Evolutionary conservation across 768 basidiomycete species (phyloP).

Genomic region (Suillus occidentalis): DNA sequence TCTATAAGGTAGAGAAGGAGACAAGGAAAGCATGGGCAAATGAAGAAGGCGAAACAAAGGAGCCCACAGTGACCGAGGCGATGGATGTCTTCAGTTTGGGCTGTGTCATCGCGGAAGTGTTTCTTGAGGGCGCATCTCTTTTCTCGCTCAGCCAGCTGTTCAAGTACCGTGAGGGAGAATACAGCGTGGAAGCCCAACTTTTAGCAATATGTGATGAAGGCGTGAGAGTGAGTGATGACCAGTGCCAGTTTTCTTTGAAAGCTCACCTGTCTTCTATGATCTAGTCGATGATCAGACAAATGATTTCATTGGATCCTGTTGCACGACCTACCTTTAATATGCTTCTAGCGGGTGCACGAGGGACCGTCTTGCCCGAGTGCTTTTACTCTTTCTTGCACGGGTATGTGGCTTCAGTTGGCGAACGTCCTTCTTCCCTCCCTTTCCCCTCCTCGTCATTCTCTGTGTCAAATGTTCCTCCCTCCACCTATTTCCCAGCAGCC

Average conservation of each 20-base stretch:
- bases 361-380: constrained; percentile 82
- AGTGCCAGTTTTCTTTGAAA: background rate
- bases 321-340: constrained; percentile 81
- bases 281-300: constrained; percentile 84
- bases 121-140: constrained; percentile 89
- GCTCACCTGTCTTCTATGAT: constrained; percentile 26
- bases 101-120: constrained; percentile 94
- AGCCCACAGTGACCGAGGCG: constrained; percentile 85
- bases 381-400: constrained; percentile 96
- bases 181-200: constrained; percentile 71
- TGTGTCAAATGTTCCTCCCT: constrained; percentile 26
- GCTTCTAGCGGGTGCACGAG: constrained; percentile 71
- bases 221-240: constrained; percentile 62
- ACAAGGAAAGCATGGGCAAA: constrained; percentile 59
- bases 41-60: constrained; percentile 56
- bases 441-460: constrained; percentile 39
- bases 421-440: constrained; percentile 51
- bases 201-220: constrained; percentile 76
- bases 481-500: constrained; percentile 30
- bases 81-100: constrained; percentile 98
- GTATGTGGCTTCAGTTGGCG: constrained; percentile 80
- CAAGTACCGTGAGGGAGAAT: constrained; percentile 88
- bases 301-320: constrained; percentile 81
- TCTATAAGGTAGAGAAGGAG: constrained; percentile 79
- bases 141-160: constrained; percentile 95